These are phyloP conservation scores for Zygotorulaspora sp. DNA, from an alignment of 805 yeast genomes.

Conservation along the genomic window DNA sequence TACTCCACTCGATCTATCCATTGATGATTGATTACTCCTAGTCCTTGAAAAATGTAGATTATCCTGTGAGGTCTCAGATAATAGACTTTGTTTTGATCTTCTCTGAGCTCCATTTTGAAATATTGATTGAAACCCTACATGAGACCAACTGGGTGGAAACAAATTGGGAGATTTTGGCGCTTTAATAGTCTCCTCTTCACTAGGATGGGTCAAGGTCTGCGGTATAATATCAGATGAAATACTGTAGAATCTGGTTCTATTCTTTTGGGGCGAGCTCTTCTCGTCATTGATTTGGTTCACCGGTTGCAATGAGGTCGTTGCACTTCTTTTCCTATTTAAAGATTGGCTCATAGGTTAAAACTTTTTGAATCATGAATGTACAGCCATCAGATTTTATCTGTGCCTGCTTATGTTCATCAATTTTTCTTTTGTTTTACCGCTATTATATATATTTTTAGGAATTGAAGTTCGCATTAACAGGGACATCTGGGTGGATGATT, in stretches of 20 bases:
- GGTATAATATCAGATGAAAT: constrained; percentile 32
- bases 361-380: no score
- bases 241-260: constrained; percentile 22
- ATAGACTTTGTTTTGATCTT: constrained; percentile 21
- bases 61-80: constrained; percentile 10
- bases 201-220: constrained; percentile 24
- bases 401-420: no score
- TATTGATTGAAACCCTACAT: constrained; percentile 31
- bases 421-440: no score
- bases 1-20: constrained; percentile 3
- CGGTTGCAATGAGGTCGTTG: constrained; percentile 10
- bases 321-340: constrained; percentile 15
- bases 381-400: no score
- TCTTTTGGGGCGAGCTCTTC: constrained; percentile 1
- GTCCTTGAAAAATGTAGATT: constrained; percentile 13
- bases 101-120: constrained; percentile 21
- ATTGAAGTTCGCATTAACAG: no score
- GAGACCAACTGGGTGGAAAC: constrained; percentile 23
- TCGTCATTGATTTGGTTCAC: background rate
- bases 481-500: no score
- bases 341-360: constrained; percentile 11
- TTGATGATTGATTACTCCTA: constrained; percentile 8
- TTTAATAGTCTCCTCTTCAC: constrained; percentile 17
- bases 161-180: constrained; percentile 15
- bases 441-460: no score